A percentile compares a stretch with the other conserved stretches of the same genome.
Conservation (phyloP, 1,139 yeast species). For the Pichia sp. region DNA sequence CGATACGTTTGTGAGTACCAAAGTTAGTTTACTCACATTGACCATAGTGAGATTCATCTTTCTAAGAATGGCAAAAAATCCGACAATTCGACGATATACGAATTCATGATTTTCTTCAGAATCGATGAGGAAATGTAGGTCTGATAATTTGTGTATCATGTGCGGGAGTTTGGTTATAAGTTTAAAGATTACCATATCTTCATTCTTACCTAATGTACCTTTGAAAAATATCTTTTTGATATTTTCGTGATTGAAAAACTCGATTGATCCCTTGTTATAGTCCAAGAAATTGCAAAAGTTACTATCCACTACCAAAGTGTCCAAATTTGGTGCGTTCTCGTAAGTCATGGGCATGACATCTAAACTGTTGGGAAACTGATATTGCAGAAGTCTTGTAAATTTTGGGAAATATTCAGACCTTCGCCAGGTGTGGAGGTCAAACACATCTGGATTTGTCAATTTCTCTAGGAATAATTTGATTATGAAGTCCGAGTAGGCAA, state of each 20-base stretch:
- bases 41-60: constrained; percentile 20
- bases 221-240: constrained; percentile 17
- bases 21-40: constrained; percentile 21
- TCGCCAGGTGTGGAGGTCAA: constrained; percentile 22
- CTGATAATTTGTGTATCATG: constrained; percentile 17
- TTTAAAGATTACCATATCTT: constrained; percentile 26
- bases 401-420: constrained; percentile 4
- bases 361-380: constrained; percentile 18
- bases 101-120: constrained; percentile 19
- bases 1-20: constrained; percentile 25
- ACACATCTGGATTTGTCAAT: constrained; percentile 8
- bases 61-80: constrained; percentile 23
- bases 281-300: constrained; percentile 24
- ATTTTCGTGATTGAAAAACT: constrained; percentile 18
- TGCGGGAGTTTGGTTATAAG: constrained; percentile 22
- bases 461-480: constrained; percentile 21
- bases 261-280: constrained; percentile 17
- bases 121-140: constrained; percentile 22
- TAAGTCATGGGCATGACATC: constrained; percentile 19
- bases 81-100: constrained; percentile 26
- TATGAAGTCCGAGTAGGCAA: constrained; percentile 20
- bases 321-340: constrained; percentile 20
- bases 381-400: constrained; percentile 15
- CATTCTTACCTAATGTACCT: constrained; percentile 24
- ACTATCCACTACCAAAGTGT: constrained; percentile 19